Evolutionary conservation across 2,329 filamentous ascomycete genomes (phyloP), one percentile per base, ranked within the genome.

Genomic region (Ophiosphaerella narmari): DNA sequence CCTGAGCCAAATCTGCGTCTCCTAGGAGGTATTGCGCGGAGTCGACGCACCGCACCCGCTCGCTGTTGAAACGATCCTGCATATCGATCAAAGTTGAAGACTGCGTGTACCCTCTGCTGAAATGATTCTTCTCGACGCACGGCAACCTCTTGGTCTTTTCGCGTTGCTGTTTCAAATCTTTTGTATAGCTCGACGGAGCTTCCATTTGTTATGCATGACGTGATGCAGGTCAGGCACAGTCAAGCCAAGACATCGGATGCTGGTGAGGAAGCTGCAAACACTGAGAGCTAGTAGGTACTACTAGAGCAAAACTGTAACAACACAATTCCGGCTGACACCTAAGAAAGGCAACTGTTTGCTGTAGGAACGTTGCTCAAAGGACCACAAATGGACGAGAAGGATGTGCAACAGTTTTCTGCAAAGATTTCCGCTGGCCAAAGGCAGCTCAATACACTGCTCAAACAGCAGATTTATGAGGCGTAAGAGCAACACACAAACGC

Each of bases 261-360:
- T 9, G 55, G 58, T 14, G 55, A 56, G 7, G 52, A 54, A 8
- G 46, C 35, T 14, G 36, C 35, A 9, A 50, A 39, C 5, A 63
- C 60, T 2, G 60, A 66, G 31, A 70, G 59, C 54, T 67, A 67
- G 67, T 70, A 43, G 37, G 65, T 52, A 9, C 21, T 1, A 14
- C 39, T 3, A 36, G 23, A 5, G 5, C 18, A 21, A 21, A 21
- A 21, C 18, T 21, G 18, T 21, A 21, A 4, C 18, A 21, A 21
- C 18, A 21, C 3, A 21, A 21, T 29, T 1, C 2, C 16, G 18
- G n/a, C 54, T 60, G 33, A 64, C 18, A 32, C 2, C 2, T 12
- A 23, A 3, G 2, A 7, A 18, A 69, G 67, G 43, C 54, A 65
- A 26, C 50, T 68, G n/a, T 46, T 62, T 7, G 58, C 55, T 4